Conservation (phyloP, 352 stramenopile species). For the Pythium coloratum region DNA sequence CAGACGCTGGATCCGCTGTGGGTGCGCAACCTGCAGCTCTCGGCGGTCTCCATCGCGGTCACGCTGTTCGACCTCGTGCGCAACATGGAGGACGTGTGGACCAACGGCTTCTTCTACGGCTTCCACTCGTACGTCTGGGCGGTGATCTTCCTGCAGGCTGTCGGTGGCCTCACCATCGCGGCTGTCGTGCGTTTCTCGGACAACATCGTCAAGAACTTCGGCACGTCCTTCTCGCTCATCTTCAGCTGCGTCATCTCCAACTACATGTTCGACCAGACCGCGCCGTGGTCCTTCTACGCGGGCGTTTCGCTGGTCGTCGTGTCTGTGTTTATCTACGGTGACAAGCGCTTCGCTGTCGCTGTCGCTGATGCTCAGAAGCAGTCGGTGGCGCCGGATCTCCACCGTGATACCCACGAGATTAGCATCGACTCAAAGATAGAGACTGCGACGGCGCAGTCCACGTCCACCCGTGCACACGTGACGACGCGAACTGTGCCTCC, state of each 20-base stretch:
- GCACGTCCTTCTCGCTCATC: slow-evolving; percentile 86
- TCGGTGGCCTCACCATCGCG: slow-evolving; percentile 82
- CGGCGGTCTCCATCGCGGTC: slow-evolving; percentile 76
- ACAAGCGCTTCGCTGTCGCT: slow-evolving; percentile 66
- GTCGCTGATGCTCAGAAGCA: slow-evolving; percentile 31
- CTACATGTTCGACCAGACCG: slow-evolving; percentile 83
- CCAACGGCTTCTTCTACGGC: slow-evolving; percentile 77
- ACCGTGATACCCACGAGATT: slow-evolving; percentile 43
- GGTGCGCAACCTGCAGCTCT: slow-evolving; percentile 84
- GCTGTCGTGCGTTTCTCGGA: slow-evolving; percentile 87
- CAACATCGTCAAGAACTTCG: slow-evolving; percentile 92
- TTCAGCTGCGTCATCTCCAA: slow-evolving; percentile 90
- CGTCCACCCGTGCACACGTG: slow-evolving; percentile 35
- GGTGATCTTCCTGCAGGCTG: slow-evolving; percentile 82
- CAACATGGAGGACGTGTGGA: slow-evolving; percentile 57
- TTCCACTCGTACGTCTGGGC: slow-evolving; percentile 74
- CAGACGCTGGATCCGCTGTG: slow-evolving; percentile 85
- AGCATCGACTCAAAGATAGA: slow-evolving; percentile 48
- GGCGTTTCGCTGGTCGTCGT: slow-evolving; percentile 75
- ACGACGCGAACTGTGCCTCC: slow-evolving; percentile 43
- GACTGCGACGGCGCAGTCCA: slow-evolving; percentile 25
- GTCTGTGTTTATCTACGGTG: slow-evolving; percentile 86
- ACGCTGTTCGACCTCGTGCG: slow-evolving; percentile 71
- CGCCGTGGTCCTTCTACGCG: slow-evolving; percentile 71
- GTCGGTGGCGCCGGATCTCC: slow-evolving; percentile 30